phyloP scores from a whole-genome alignment of 2,329 filamentous ascomycete species.

The Zymoseptoria brevis region DNA sequence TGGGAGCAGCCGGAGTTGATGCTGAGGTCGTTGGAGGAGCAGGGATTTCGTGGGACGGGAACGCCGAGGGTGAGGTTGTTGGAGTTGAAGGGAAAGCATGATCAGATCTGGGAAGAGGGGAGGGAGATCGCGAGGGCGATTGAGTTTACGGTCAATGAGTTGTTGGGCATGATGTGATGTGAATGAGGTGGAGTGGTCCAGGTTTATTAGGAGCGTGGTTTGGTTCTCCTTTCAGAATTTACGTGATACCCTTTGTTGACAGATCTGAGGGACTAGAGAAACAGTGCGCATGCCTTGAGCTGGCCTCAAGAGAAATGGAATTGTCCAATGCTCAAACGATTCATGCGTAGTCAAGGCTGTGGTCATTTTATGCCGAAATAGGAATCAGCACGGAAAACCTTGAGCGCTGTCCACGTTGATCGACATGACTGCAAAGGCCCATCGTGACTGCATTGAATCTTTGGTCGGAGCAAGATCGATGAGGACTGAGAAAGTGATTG shows the following conservation, averaged over 20 bases:
- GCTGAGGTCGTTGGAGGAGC: slow-evolving; percentile 40
- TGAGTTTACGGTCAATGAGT: slow-evolving; percentile 18
- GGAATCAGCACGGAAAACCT: not conserved
- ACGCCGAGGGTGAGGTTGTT: slow-evolving; percentile 32
- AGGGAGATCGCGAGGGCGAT: slow-evolving; percentile 44
- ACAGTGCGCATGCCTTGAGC: not conserved
- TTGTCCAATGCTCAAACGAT: not conserved
- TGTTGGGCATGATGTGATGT: slow-evolving; percentile 6
- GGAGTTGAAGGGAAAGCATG: slow-evolving; percentile 52
- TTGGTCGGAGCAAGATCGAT: no score
- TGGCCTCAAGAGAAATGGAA: not conserved
- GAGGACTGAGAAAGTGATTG: no score
- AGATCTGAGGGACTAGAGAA: not conserved
- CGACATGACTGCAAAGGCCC: not conserved
- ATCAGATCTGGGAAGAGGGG: slow-evolving; percentile 57
- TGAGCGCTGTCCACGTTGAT: not conserved
- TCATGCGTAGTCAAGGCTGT: not conserved
- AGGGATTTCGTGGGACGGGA: slow-evolving; percentile 32
- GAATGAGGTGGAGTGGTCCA: not conserved
- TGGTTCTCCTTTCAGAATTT: not conserved
- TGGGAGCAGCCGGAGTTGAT: slow-evolving; percentile 53
- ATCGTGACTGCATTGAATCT: no score
- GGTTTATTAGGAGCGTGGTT: not conserved
- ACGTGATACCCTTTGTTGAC: not conserved
- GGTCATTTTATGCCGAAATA: not conserved